These are phyloP conservation scores for Ceratorhiza oryzae-sativae DNA, from an alignment of 1,284 basidiomycete species.

Conservation along the genomic window DNA sequence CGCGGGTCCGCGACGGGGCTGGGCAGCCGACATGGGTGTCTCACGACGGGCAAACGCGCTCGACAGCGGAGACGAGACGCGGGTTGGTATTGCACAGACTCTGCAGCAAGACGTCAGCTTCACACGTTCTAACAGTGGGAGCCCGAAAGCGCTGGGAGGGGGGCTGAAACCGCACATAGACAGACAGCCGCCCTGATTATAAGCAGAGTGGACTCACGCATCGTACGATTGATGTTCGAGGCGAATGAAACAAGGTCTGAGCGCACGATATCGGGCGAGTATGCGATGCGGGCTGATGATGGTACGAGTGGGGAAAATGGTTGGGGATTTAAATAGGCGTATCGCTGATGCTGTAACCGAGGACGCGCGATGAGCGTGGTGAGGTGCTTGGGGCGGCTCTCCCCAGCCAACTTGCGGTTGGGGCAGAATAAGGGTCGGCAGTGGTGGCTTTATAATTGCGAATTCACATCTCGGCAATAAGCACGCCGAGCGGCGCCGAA, in stretches of 20 bases:
- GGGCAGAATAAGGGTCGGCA: constrained; percentile 27
- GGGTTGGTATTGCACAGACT: constrained; percentile 30
- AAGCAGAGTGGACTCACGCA: constrained; percentile 24
- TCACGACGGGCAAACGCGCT: constrained; percentile 31
- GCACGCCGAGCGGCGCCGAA: constrained; percentile 18
- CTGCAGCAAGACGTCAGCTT: constrained; percentile 25
- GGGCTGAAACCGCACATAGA: constrained; percentile 10
- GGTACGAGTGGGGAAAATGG: constrained; percentile 6
- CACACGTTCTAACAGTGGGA: background rate
- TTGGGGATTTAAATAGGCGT: constrained; percentile 6
- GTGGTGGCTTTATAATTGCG: constrained; percentile 11
- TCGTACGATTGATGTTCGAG: constrained; percentile 26
- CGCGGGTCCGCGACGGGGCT: constrained; percentile 55
- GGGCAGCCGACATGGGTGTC: constrained; percentile 7
- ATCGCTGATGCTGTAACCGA: constrained; percentile 1
- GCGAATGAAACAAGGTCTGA: background rate
- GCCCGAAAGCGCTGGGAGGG: background rate
- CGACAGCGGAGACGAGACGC: constrained; percentile 31
- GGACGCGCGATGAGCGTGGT: background rate
- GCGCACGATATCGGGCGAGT: constrained; percentile 1
- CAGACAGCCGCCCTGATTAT: background rate
- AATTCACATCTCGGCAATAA: constrained; percentile 12
- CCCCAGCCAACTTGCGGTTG: constrained; percentile 17
- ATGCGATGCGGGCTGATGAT: background rate
- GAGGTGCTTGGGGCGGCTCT: constrained; percentile 21